Conservation (phyloP, 2,329 filamentous ascomycete genomes). For the Phialocephala sp. region DNA sequence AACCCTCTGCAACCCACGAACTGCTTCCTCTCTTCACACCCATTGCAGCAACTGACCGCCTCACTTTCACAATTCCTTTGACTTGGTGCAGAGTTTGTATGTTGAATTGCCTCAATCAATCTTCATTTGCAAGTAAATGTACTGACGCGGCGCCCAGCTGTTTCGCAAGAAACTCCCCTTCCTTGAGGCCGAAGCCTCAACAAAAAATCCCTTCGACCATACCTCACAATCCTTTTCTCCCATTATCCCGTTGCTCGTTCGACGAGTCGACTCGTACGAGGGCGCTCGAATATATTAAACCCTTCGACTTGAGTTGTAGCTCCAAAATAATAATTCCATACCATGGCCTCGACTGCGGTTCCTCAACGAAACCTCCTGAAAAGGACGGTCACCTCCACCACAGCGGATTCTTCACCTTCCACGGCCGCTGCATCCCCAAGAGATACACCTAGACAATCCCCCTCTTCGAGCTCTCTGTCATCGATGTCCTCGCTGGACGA, state of each 20-base stretch:
- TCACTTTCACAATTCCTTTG: background rate
- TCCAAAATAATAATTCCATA: constrained; percentile 17
- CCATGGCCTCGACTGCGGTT: constrained; percentile 43
- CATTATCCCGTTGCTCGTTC: background rate
- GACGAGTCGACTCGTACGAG: background rate
- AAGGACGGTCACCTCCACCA: constrained; percentile 38
- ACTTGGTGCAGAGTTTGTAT: background rate
- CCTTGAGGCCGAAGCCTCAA: background rate
- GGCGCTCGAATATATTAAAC: background rate
- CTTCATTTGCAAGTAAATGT: constrained; percentile 16
- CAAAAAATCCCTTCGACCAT: constrained; percentile 28
- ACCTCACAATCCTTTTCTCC: constrained; percentile 1
- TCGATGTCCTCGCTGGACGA: constrained; percentile 76
- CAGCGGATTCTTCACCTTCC: constrained; percentile 50
- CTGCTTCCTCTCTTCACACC: constrained; percentile 1
- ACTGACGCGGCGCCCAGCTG: constrained; percentile 23
- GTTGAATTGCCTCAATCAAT: background rate
- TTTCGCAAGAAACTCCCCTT: constrained; percentile 16
- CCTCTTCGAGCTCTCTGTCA: constrained; percentile 91
- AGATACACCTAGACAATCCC: constrained; percentile 64
- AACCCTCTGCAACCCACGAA: constrained; percentile 13
- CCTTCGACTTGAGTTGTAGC: background rate
- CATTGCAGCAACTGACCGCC: background rate
- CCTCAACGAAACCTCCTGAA: constrained; percentile 33
- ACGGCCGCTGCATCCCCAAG: constrained; percentile 62